phyloP scores from a whole-genome alignment of 805 yeast species.

The Maudiozyma pseudohumilis region DNA sequence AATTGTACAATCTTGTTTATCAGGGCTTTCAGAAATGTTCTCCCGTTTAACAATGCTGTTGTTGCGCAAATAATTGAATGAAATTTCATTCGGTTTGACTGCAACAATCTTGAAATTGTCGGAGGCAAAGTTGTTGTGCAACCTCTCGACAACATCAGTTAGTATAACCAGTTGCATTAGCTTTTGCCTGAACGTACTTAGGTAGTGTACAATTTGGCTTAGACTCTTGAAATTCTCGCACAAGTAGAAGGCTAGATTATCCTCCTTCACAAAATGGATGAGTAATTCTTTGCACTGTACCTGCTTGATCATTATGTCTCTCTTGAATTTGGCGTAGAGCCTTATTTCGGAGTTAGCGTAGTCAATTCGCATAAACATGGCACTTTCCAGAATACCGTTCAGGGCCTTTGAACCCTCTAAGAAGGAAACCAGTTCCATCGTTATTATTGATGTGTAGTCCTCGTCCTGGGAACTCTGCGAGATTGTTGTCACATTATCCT shows the following conservation, averaged over 20 bases:
- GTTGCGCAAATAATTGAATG: slow-evolving; percentile 27
- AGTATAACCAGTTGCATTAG: slow-evolving; percentile 27
- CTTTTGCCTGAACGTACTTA: slow-evolving; percentile 24
- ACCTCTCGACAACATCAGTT: slow-evolving; percentile 28
- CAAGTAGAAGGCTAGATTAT: slow-evolving; percentile 22
- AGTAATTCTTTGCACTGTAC: slow-evolving; percentile 23
- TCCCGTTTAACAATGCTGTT: not conserved
- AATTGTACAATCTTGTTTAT: slow-evolving; percentile 26
- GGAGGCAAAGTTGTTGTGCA: slow-evolving; percentile 27
- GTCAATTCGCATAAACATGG: slow-evolving; percentile 27
- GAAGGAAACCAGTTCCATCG: slow-evolving; percentile 25
- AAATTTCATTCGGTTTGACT: slow-evolving; percentile 27
- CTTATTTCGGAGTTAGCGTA: slow-evolving; percentile 23
- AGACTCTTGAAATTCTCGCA: slow-evolving; percentile 20
- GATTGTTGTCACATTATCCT: not conserved
- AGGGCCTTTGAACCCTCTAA: slow-evolving; percentile 24
- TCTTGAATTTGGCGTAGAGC: slow-evolving; percentile 26
- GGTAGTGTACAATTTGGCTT: slow-evolving; percentile 19
- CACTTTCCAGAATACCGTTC: slow-evolving; percentile 21
- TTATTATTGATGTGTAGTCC: slow-evolving; percentile 19
- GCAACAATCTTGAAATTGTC: slow-evolving; percentile 25
- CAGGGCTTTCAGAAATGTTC: slow-evolving; percentile 1
- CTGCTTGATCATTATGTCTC: slow-evolving; percentile 23
- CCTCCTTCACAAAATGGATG: slow-evolving; percentile 22
- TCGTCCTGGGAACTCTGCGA: not conserved